Conservation (phyloP, 805 yeast genomes). For the Ogataea allantospora region DNA sequence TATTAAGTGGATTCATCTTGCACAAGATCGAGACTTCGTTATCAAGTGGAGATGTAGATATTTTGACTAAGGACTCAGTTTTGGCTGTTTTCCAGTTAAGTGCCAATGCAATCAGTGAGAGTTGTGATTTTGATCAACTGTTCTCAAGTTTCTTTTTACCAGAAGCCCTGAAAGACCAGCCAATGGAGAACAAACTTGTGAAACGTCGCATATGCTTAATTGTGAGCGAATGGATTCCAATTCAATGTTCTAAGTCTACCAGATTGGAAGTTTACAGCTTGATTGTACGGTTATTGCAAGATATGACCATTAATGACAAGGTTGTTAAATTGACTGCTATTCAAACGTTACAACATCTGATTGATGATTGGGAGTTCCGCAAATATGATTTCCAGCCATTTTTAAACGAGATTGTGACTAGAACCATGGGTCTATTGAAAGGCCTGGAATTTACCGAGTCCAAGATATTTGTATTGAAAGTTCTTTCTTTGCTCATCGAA, state of each 20-base stretch:
- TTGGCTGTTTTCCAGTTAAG: slow-evolving; percentile 82
- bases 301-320: slow-evolving; percentile 53
- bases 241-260: slow-evolving; percentile 59
- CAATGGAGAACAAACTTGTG: slow-evolving; percentile 58
- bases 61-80: slow-evolving; percentile 73
- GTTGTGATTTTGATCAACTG: slow-evolving; percentile 66
- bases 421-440: slow-evolving; percentile 50
- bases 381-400: slow-evolving; percentile 67
- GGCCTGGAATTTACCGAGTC: slow-evolving; percentile 65
- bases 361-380: slow-evolving; percentile 87
- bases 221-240: slow-evolving; percentile 76
- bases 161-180: slow-evolving; percentile 46
- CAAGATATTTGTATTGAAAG: slow-evolving; percentile 68
- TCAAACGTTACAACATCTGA: slow-evolving; percentile 61
- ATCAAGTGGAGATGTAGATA: slow-evolving; percentile 35
- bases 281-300: slow-evolving; percentile 43
- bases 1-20: slow-evolving; percentile 53
- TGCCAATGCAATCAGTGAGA: slow-evolving; percentile 59
- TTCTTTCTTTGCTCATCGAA: slow-evolving; percentile 60
- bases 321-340: slow-evolving; percentile 80
- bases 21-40: slow-evolving; percentile 53
- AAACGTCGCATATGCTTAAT: slow-evolving; percentile 76
- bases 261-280: slow-evolving; percentile 58
- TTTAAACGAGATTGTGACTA: slow-evolving; percentile 48
- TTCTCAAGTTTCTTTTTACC: slow-evolving; percentile 66